Evolutionary conservation across 768 basidiomycete species (phyloP), one percentile per base, ranked within the genome.

Genomic region (Sporobolomyces roseus): DNA sequence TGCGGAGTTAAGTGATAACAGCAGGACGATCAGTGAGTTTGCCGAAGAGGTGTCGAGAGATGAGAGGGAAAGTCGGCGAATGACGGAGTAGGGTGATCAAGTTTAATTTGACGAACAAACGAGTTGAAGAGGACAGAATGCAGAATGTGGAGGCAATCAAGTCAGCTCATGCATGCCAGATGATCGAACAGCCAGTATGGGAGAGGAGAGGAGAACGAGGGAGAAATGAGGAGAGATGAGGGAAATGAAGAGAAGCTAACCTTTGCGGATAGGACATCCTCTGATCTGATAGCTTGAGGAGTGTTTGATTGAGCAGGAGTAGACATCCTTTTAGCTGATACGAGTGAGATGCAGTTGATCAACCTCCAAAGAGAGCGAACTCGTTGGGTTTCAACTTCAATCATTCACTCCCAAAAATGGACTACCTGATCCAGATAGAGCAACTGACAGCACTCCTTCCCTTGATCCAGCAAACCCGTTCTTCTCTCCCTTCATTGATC

Each of bases 251-350:
- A 36, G n/a, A n/a, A n/a, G n/a, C 65, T 38, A 62, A 90, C 93
- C 87, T 97, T 97, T 81, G 91, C 87, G 33, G 86, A 86, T 71
- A 96, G 82, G 75, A 90, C 84, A 78, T 94, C 88, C 82, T 97
- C 93, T 80, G 90, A 93, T 62, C 91, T 87, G 55, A 86, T 87
- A 67, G 84, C 78, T 36, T 82, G 77, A 62, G 86, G 82, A 6
- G 68, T 46, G 0, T 41, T 16, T 29, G 60, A 35, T 16, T 62
- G 32, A 17, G 38, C 32, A 46, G 38, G 4, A 12, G 52, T 27
- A 46, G 43, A 32, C 52, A 55, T 54, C 25, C 25, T 51, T 13
- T 21, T 10, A 17, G n/a, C n/a, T n/a, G n/a, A n/a, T n/a, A n/a
- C n/a, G n/a, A n/a, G n/a, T n/a, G n/a, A n/a, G n/a, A n/a, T n/a